These are phyloP conservation scores for Leonotis leonurus DNA, from an alignment of 257 asterid species.

Conservation along the genomic window DNA sequence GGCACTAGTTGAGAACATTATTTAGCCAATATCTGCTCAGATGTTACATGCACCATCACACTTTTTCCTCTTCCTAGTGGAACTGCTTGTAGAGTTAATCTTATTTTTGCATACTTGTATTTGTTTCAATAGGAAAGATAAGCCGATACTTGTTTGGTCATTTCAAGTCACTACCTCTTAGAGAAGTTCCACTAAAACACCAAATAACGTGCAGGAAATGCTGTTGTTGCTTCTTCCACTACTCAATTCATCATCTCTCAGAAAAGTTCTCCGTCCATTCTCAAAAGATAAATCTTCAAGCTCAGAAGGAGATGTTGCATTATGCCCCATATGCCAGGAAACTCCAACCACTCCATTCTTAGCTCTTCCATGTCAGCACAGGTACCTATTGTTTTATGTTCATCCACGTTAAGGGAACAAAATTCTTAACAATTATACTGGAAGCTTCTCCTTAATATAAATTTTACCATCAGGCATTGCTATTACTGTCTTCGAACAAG, in stretches of 20 bases:
- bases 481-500: constrained; percentile 84
- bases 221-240: constrained; percentile 87
- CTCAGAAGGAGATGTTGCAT: constrained; percentile 51
- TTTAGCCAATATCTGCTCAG: neutral
- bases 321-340: constrained; percentile 84
- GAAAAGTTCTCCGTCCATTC: constrained; percentile 71
- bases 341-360: constrained; percentile 79
- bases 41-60: neutral
- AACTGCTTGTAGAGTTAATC: neutral
- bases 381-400: constrained; percentile 28
- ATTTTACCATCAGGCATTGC: constrained; percentile 57
- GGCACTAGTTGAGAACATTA: neutral
- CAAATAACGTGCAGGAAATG: constrained; percentile 63
- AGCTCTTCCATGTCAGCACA: constrained; percentile 94
- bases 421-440: neutral
- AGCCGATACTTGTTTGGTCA: no score
- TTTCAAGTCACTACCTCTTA: no score
- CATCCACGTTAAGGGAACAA: neutral
- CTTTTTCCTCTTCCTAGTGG: neutral
- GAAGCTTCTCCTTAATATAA: neutral
- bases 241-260: constrained; percentile 77
- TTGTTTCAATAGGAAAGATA: neutral
- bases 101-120: neutral
- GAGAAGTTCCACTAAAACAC: constrained; percentile 26
- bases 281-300: constrained; percentile 69